These are phyloP conservation scores for Castanea sativa DNA, from an alignment of 306 rosid genomes.

Conservation along the genomic window DNA sequence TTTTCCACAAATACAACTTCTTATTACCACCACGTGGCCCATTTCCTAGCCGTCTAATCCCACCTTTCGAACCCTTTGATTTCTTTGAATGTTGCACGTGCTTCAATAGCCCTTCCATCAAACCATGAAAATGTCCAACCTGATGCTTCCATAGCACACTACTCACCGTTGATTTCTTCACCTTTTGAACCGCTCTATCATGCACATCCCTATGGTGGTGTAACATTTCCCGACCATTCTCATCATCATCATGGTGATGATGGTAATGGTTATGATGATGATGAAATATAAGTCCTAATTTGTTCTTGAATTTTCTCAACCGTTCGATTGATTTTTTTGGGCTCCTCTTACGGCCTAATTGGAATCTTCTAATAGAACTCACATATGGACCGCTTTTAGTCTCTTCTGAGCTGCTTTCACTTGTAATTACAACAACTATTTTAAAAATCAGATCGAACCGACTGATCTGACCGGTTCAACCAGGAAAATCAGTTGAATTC, in stretches of 20 bases:
- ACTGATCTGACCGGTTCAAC: too few species aligned
- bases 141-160: conserved; percentile 15
- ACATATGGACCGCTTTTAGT: conserved; percentile 6
- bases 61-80: conserved; percentile 15
- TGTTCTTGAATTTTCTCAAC: conserved; percentile 57
- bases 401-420: conserved; percentile 32
- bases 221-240: conserved; percentile 26
- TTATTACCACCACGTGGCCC: conserved; percentile 20
- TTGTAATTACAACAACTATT: not conserved
- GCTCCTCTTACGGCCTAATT: conserved; percentile 1
- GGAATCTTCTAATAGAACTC: conserved; percentile 22
- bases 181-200: too few species aligned
- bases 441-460: too few species aligned
- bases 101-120: conserved; percentile 50
- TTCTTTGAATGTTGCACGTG: conserved; percentile 44
- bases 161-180: too few species aligned
- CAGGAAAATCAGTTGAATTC: too few species aligned
- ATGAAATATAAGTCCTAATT: conserved; percentile 68
- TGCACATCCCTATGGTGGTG: conserved; percentile 14
- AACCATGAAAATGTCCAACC: conserved; percentile 53
- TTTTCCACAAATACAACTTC: conserved; percentile 58
- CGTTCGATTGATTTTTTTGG: conserved; percentile 32
- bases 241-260: conserved; percentile 30
- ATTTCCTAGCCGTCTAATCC: not conserved
- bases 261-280: conserved; percentile 75